Conservation (phyloP, 176 grass and related monocot species). For the Sorghum bicolor region DNA sequence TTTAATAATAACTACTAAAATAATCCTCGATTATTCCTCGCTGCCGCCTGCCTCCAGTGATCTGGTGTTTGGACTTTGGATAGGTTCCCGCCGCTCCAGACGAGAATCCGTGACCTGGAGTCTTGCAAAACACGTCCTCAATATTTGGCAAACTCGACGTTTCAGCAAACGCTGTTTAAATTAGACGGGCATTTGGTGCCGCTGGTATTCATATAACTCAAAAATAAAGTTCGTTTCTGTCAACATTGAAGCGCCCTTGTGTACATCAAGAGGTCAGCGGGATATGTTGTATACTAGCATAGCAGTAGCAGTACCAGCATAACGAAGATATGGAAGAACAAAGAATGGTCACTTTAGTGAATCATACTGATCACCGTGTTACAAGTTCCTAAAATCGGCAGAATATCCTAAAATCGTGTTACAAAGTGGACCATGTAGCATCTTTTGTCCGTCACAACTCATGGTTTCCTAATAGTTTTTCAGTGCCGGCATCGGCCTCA, state of each 20-base stretch:
- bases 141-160: background rate
- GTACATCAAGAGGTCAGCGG: background rate
- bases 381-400: background rate
- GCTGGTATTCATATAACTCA: background rate
- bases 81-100: background rate
- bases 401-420: too few species aligned
- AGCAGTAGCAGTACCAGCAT: background rate
- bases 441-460: conserved; percentile 18
- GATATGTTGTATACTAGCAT: background rate
- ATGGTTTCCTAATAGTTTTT: conserved; percentile 38
- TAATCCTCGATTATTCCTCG: background rate
- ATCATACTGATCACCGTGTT: background rate
- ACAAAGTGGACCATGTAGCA: too few species aligned
- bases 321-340: background rate
- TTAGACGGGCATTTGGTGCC: background rate
- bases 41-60: background rate
- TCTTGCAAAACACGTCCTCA: background rate
- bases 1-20: background rate
- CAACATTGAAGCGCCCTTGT: background rate
- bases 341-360: background rate
- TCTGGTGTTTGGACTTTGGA: background rate
- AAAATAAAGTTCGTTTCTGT: background rate
- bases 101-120: background rate
- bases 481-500: conserved; percentile 26
- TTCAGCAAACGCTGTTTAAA: background rate